Percentiles rank a stretch among this genome's conserved stretches.
Evolutionary conservation across 352 stramenopile species (phyloP).

Genomic region (Globisporangium heterothallicum): DNA sequence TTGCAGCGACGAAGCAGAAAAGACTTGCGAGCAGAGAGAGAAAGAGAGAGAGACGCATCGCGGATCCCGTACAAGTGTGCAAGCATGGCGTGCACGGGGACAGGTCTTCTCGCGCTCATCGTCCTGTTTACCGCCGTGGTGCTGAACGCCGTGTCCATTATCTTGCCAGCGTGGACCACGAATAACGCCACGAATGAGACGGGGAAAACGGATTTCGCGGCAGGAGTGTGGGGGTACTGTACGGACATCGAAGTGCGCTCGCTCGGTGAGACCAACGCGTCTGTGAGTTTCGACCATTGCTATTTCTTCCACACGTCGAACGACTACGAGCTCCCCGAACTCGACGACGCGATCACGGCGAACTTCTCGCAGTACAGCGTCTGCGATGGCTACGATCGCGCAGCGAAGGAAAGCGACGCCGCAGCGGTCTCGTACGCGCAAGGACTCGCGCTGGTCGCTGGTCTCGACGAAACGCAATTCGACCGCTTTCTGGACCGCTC

Average conservation of each 20-base stretch:
- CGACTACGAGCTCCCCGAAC: conserved; percentile 35
- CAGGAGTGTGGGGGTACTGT: conserved; percentile 61
- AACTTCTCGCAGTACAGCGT: conserved; percentile 57
- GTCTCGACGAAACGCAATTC: conserved; percentile 47
- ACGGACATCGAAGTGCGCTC: conserved; percentile 43
- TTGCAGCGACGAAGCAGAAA: too few species aligned
- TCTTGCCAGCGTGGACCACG: conserved; percentile 62
- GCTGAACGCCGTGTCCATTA: conserved; percentile 57
- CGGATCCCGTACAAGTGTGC: too few species aligned
- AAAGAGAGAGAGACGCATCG: not conserved
- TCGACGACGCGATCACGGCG: conserved; percentile 25
- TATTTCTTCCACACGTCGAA: conserved; percentile 70
- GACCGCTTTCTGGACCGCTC: conserved; percentile 56
- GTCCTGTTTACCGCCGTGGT: conserved; percentile 48
- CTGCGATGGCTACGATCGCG: conserved; percentile 48
- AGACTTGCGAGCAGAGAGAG: too few species aligned
- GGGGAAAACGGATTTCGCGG: conserved; percentile 43
- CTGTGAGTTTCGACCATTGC: conserved; percentile 50
- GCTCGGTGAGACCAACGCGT: conserved; percentile 17
- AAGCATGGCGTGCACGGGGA: conserved; percentile 47
- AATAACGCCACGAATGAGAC: conserved; percentile 29
- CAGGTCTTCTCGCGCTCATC: conserved; percentile 49
- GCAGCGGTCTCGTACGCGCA: conserved; percentile 27
- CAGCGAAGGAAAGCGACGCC: conserved; percentile 18
- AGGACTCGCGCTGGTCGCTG: conserved; percentile 30